Evolutionary conservation across 1,139 yeast species (phyloP), one percentile per base, ranked within the genome.

Genomic region (Zygotorulaspora mrakii): DNA sequence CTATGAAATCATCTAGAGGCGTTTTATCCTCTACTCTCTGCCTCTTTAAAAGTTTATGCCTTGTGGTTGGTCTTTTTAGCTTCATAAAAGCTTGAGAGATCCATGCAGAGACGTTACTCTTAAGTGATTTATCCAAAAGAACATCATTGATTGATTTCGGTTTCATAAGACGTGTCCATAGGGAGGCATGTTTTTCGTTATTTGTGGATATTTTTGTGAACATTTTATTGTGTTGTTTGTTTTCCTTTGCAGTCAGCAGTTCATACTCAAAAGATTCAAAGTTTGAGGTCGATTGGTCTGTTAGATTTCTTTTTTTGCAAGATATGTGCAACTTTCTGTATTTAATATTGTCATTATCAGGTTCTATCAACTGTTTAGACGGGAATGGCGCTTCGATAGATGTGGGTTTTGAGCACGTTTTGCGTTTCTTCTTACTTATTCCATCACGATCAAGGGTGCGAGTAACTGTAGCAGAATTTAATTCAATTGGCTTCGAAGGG

Each of bases 91-190:
- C 68, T 17, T 66, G 63, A 1, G 49, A 35, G 1, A 82, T 52
- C 87, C 88, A 81, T 3, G 50, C 46, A 21, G 61, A 54, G 1
- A 79, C 63, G 14, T 31, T 50, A 12, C 41, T 58, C 8, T 60
- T 54, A 10, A 49, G 17, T 8, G 37, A 34, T 0, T 49, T 41
- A 12, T 58, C 64, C 25, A 73, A 47, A 13, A 77, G 49, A 8
- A 76, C 65, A 1, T 72, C 69, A 1, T 61, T 52, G 2, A 69
- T 46, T 0, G 42, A 31, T 4, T 52, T 49, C 0, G 82, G 82
- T 40, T 65, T 68, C 46, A 74, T 73, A 14, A 64, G 47, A 10
- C 64, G 65, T 1, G 72, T 62, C 82, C 82, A 77, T 9, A 67
- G 12, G 16, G 8, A 26, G 10, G 9, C 17, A 34, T 42, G 33